Conservation (phyloP, 495 filamentous ascomycete genomes). For the Sporormia fimetaria region DNA sequence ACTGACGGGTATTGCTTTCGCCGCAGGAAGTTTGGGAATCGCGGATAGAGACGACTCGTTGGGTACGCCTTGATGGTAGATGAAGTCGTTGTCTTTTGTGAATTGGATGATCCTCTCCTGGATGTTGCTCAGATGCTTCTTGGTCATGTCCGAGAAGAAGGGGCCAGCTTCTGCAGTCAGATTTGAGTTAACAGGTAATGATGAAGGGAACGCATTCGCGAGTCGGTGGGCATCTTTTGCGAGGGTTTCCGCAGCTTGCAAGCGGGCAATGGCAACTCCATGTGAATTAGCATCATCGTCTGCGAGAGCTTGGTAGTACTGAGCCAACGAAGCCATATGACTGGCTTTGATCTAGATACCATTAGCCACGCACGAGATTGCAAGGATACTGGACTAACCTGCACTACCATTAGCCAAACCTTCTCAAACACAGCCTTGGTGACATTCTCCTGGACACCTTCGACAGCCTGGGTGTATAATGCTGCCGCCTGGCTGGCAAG, state of each 20-base stretch:
- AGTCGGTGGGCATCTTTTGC: slow-evolving; percentile 63
- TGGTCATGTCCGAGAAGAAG: slow-evolving; percentile 65
- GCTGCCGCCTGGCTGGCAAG: slow-evolving; percentile 81
- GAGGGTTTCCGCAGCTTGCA: slow-evolving; percentile 67
- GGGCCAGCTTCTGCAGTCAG: slow-evolving; percentile 65
- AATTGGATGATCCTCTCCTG: slow-evolving; percentile 67
- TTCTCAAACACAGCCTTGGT: slow-evolving; percentile 88
- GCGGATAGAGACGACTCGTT: slow-evolving; percentile 66
- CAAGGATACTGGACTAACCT: slow-evolving; percentile 51
- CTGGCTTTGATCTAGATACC: slow-evolving; percentile 58
- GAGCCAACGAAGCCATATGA: slow-evolving; percentile 73
- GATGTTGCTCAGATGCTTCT: slow-evolving; percentile 65
- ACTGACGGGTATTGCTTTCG: slow-evolving; percentile 95
- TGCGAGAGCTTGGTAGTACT: slow-evolving; percentile 87
- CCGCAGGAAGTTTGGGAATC: slow-evolving; percentile 84
- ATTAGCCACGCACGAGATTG: background rate
- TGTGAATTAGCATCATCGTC: slow-evolving; percentile 83
- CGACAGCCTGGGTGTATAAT: slow-evolving; percentile 74
- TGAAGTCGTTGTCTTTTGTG: slow-evolving; percentile 92
- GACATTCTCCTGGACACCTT: slow-evolving; percentile 88
- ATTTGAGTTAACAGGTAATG: slow-evolving; percentile 70
- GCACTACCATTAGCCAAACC: slow-evolving; percentile 76
- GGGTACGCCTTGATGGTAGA: slow-evolving; percentile 89
- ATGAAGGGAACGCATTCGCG: slow-evolving; percentile 70
- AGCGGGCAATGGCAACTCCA: slow-evolving; percentile 72